Percentiles rank a stretch among this genome's conserved stretches.
These are phyloP conservation scores for Fusarium newnesense DNA, from an alignment of 2,329 filamentous ascomycete genomes.

Conservation along the genomic window DNA sequence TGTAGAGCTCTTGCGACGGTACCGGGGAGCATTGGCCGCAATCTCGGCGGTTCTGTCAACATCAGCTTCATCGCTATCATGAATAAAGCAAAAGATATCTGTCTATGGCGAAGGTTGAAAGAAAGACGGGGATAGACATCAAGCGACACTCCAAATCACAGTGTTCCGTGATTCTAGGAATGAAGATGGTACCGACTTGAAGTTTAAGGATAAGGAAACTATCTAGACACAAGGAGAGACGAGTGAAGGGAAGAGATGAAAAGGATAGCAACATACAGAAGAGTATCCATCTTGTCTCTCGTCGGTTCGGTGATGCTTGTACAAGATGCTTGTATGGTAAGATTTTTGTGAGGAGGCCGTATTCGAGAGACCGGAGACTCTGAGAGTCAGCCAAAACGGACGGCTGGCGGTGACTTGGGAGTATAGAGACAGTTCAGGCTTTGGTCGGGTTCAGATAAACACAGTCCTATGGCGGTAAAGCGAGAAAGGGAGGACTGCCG, in stretches of 20 bases:
- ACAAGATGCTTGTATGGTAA: not conserved
- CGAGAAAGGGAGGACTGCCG: not conserved
- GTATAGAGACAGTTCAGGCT: not conserved
- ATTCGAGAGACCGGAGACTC: not conserved
- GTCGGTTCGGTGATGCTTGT: slow-evolving; percentile 26
- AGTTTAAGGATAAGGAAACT: not conserved
- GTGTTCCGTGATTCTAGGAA: not conserved
- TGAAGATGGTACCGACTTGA: not conserved
- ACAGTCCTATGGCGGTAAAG: not conserved
- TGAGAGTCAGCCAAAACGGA: not conserved
- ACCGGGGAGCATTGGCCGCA: slow-evolving; percentile 88
- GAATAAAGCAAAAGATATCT: not conserved
- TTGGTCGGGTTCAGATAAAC: not conserved
- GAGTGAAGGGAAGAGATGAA: not conserved
- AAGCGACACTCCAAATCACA: not conserved
- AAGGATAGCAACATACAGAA: slow-evolving; percentile 62
- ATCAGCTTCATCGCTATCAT: slow-evolving; percentile 24
- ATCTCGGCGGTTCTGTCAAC: slow-evolving; percentile 82
- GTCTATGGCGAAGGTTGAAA: not conserved
- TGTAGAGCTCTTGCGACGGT: slow-evolving; percentile 91
- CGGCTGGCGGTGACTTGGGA: not conserved
- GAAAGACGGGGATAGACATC: not conserved
- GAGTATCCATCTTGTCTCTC: slow-evolving; percentile 64
- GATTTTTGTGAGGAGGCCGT: not conserved
- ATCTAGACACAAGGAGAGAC: not conserved